These are phyloP conservation scores for Plectosphaerella sp. DNA, from an alignment of 2,329 filamentous ascomycete genomes.

Conservation along the genomic window DNA sequence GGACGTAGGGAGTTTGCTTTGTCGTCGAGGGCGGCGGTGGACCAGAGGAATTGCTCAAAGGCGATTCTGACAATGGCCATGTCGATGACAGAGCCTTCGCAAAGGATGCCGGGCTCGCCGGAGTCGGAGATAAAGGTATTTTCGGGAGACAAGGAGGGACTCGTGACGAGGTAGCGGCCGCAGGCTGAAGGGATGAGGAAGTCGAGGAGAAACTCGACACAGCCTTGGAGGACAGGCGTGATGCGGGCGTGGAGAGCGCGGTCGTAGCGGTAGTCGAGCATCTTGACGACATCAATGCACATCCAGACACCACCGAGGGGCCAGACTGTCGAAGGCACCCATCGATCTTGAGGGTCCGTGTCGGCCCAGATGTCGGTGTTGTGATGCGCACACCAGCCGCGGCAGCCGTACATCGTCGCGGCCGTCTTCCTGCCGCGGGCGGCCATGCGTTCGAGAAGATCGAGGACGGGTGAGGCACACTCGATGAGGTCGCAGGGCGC, in stretches of 20 bases:
- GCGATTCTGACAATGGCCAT: constrained; percentile 20
- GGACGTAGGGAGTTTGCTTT: neutral
- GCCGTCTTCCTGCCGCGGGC: constrained; percentile 24
- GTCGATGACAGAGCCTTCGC: constrained; percentile 42
- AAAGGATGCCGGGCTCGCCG: constrained; percentile 31
- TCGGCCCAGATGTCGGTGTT: constrained; percentile 32
- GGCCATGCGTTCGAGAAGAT: constrained; percentile 29
- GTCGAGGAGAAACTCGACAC: constrained; percentile 23
- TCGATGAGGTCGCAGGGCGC: constrained; percentile 7
- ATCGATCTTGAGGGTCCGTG: constrained; percentile 25
- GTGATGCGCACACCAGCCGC: constrained; percentile 28
- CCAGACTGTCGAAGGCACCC: constrained; percentile 29
- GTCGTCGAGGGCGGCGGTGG: constrained; percentile 9
- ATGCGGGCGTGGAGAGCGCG: constrained; percentile 16
- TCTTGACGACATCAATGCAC: constrained; percentile 30
- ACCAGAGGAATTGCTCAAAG: constrained; percentile 18
- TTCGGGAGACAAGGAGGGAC: constrained; percentile 21
- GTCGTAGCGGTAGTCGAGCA: constrained; percentile 29
- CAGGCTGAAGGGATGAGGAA: constrained; percentile 17
- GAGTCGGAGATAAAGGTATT: constrained; percentile 17
- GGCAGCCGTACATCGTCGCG: constrained; percentile 24
- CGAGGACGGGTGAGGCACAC: constrained; percentile 6
- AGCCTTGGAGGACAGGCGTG: constrained; percentile 21
- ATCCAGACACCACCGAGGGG: constrained; percentile 36
- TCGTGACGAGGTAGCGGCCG: constrained; percentile 17